Evolutionary conservation across 352 stramenopile species (phyloP).

Genomic region (Phytophthora cajani): DNA sequence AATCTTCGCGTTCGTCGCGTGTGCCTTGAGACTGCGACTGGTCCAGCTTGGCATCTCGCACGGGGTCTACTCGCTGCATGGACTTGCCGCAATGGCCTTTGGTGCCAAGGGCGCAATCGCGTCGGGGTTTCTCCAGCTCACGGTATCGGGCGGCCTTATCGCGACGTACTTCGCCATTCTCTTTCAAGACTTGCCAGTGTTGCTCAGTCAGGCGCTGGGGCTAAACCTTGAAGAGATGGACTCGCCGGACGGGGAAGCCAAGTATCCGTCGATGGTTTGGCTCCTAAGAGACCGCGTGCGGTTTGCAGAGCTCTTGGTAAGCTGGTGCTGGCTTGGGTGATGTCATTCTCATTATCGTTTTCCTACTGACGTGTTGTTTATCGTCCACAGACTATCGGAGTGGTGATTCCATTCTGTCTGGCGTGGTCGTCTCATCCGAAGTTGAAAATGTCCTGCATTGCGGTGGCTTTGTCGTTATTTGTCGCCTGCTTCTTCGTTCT

Average conservation of each 20-base stretch:
- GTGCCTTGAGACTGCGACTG: conserved; percentile 37
- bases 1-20: conserved; percentile 43
- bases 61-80: conserved; percentile 64
- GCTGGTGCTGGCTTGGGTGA: conserved; percentile 4
- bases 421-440: conserved; percentile 40
- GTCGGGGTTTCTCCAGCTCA: conserved; percentile 44
- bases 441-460: conserved; percentile 30
- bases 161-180: conserved; percentile 48
- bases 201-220: conserved; percentile 44
- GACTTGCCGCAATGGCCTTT: conserved; percentile 55
- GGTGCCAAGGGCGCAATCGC: conserved; percentile 35
- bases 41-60: conserved; percentile 55
- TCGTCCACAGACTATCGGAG: conserved; percentile 33
- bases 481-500: conserved; percentile 42
- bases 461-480: conserved; percentile 34
- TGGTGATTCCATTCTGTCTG: conserved; percentile 53
- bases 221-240: conserved; percentile 43
- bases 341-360: not conserved
- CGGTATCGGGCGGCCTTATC: conserved; percentile 45
- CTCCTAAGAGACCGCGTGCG: conserved; percentile 42
- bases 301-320: conserved; percentile 47
- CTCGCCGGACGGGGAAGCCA: conserved; percentile 12
- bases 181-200: conserved; percentile 50
- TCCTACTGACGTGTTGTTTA: not conserved
- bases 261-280: conserved; percentile 16